Base-by-base conservation (phyloP, 805 yeast species). In the Schizosaccharomyces octosporus region DNA sequence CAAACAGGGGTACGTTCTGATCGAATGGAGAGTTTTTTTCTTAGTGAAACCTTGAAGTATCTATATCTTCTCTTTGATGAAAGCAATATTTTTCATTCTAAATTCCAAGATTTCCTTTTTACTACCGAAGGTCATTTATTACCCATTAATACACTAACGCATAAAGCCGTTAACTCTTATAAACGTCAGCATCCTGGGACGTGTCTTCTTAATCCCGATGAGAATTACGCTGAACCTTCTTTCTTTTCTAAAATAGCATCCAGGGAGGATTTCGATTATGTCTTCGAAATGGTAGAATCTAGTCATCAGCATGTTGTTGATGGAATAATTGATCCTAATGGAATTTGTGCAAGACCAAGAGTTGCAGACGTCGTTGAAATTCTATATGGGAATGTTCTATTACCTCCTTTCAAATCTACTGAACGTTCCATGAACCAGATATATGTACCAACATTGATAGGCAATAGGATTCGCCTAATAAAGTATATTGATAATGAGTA, bases 21-120 rank as follows among this genome's bases (percentile, higher is more conserved):
- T 70, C 74, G 95, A 61, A 88, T 88, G 95, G 97, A 89, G 68
- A 81, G 93, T 5, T 89, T 89, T 74, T 94, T 87, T 5, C 69
- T 89, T 63, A 82, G 95, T 63, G 97, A 89, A 69, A 85, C 95
- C 0, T 74, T 87, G 63, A 89, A 89, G 71, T 89, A 89, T 68
- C 72, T 89, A 15, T 89, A 82, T 67, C 71, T 89, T 36, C 71
- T 88, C 55, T 89, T 89, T 72, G 95, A 87, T 68, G 82, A 76
- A 17, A 77, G 75, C 5, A 81, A 87, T 68, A 67, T 68, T 0
- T 75, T 81, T 63, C 78, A 81, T 72, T 66, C 61, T 1, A 70
- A 71, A 2, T 66, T 68, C 19, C 72, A 74, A 32, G 73, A 70
- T 64, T 71, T 74, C 41, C 71, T 84, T 59, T 84, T 88, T 70